Conservation (phyloP, 139 green algal species). For the Chlorella sorokiniana region DNA sequence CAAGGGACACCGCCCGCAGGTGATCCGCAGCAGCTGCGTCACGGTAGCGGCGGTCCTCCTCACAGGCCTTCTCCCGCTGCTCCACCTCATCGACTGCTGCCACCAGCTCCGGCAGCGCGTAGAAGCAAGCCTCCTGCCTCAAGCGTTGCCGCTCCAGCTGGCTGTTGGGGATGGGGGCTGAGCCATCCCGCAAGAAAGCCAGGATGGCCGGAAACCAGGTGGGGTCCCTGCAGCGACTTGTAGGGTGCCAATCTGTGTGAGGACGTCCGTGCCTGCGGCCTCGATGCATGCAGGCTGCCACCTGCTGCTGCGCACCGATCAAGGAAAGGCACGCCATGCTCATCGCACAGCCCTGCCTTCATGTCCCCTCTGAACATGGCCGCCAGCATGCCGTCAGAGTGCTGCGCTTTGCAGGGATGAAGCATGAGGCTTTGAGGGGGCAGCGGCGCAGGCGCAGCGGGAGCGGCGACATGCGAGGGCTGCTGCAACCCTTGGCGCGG, state of each 20-base stretch:
- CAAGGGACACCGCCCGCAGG: neutral
- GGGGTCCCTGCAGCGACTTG: neutral
- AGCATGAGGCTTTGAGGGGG: neutral
- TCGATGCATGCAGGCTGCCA: neutral
- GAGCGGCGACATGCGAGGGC: too few species aligned
- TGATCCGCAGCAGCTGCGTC: too few species aligned
- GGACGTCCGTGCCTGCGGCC: too few species aligned
- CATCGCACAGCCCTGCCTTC: neutral
- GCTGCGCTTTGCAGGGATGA: neutral
- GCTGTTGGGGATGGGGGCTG: neutral
- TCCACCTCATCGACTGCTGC: neutral
- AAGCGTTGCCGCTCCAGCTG: neutral
- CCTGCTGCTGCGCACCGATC: neutral
- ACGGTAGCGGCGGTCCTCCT: too few species aligned
- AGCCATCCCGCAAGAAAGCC: neutral
- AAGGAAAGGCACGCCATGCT: neutral
- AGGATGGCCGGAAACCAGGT: neutral
- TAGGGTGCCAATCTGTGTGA: too few species aligned
- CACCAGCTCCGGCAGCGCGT: neutral
- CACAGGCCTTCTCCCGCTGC: neutral
- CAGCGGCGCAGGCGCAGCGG: too few species aligned
- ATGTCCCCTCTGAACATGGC: neutral
- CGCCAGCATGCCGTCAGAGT: neutral
- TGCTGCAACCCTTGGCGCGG: neutral
- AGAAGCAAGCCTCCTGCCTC: neutral